These are phyloP conservation scores for Chlorella sp. DNA, from an alignment of 139 green algal species.

Conservation along the genomic window DNA sequence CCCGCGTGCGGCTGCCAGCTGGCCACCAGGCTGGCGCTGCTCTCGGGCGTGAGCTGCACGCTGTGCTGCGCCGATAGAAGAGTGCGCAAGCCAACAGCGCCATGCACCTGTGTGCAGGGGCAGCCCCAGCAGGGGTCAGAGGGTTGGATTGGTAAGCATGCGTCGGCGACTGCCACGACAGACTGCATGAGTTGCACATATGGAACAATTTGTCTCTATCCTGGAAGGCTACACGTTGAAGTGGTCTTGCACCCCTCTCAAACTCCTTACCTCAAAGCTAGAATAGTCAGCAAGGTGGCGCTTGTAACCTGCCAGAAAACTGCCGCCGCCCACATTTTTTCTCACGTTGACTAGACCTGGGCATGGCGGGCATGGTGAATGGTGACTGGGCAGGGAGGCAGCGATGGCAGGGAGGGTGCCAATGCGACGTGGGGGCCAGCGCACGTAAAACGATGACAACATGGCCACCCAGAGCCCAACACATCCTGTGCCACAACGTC, in stretches of 20 bases:
- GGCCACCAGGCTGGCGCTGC: constrained; percentile 16
- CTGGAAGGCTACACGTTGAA: too few species aligned
- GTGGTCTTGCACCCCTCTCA: too few species aligned
- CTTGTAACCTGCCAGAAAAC: constrained; percentile 55
- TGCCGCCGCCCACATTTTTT: constrained; percentile 48
- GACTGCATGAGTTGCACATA: too few species aligned
- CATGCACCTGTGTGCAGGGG: background rate
- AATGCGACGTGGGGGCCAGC: too few species aligned
- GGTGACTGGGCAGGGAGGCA: background rate
- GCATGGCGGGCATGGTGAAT: too few species aligned
- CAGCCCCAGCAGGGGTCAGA: too few species aligned
- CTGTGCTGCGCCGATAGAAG: constrained; percentile 37
- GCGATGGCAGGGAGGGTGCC: background rate
- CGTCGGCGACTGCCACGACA: too few species aligned
- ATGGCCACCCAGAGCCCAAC: background rate
- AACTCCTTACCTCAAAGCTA: constrained; percentile 7
- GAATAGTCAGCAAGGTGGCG: constrained; percentile 37
- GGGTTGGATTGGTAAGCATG: too few species aligned
- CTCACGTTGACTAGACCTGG: constrained; percentile 57
- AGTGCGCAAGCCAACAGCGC: constrained; percentile 47
- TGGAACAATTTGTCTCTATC: too few species aligned
- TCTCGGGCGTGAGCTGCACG: constrained; percentile 37
- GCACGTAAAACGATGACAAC: too few species aligned
- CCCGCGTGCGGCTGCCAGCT: constrained; percentile 46
- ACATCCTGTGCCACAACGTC: background rate